Evolutionary conservation across 345 rosid species (phyloP), one percentile per base, ranked within the genome.

Genomic region (Brassica incana): DNA sequence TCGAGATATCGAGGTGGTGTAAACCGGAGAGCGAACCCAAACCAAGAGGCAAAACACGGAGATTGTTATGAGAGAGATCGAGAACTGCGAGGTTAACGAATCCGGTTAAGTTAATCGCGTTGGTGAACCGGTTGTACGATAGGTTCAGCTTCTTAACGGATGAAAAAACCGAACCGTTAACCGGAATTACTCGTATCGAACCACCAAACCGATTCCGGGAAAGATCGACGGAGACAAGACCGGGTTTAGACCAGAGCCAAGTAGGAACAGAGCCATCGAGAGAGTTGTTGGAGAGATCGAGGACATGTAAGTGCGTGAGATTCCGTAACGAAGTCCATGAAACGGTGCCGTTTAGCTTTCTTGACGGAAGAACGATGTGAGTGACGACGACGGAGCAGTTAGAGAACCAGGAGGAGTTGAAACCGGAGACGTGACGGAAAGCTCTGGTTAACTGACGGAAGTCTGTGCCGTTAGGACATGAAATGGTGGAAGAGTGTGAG

Each of bases 111-210:
- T 87, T 82, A 58, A 75, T 85, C 74, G 80, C 76, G 74, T 87
- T 88, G 1, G 92, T 88, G 78, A 94, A 92, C 86, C 98, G 86
- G 83, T 92, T 94, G 5, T 72, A 50, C 29, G 98, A 94, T 78
- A 94, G 89, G 76, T 92, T 84, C 12, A 95, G 87, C 65, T 76
- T 75, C 83, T 65, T 69, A 75, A 95, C 78, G 0, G 94, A 85
- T 65, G 81, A 79, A 4, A 15, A 65, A 30, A 30, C 20, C 5
- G 87, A 80, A 18, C 71, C 73, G 77, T 74, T 83, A 52, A 61
- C 15, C 18, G 63, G 76, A 69, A 79, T 70, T 3, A 81, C 85
- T 67, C 87, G 75, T 25, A 91, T 15, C 69, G 81, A 69, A 52
- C 88, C 95, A 70, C 95, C 91, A 20, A 92, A 83, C 78, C 72